phyloP scores from a whole-genome alignment of 305 asterid genomes.

The Solanum hybrid region DNA sequence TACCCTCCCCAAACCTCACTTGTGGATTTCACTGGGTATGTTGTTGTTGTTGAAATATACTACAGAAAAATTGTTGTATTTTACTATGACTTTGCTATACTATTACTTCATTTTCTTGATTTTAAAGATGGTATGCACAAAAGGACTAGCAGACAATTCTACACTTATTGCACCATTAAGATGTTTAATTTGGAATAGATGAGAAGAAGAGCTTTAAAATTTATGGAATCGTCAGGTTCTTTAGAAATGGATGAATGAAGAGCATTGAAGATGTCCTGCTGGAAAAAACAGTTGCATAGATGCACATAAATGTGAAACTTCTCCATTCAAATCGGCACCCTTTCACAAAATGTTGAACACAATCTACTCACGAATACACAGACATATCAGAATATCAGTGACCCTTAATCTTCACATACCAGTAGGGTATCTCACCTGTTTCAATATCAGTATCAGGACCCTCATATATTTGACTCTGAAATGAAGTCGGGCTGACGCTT shows the following conservation, averaged over 20 bases:
- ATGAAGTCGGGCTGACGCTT: conserved; percentile 50
- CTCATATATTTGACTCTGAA: conserved; percentile 83
- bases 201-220: not conserved
- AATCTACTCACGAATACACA: not conserved
- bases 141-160: not conserved
- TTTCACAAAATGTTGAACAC: not conserved
- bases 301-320: not conserved
- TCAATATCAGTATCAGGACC: conserved; percentile 96
- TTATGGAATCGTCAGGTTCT: not conserved
- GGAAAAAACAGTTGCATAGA: not conserved
- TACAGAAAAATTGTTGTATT: not conserved
- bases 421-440: conserved; percentile 46
- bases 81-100: not conserved
- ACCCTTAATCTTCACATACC: not conserved
- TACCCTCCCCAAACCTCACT: not conserved
- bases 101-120: not conserved
- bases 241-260: not conserved
- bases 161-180: not conserved
- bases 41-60: not conserved
- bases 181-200: not conserved
- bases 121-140: not conserved
- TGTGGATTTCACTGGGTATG: not conserved
- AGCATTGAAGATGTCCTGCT: not conserved
- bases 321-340: not conserved
- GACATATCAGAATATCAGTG: not conserved